Percentiles rank a stretch among this genome's conserved stretches.
These are phyloP conservation scores for Ceratorhiza oryzae-sativae DNA, from an alignment of 1,284 basidiomycete genomes.

Conservation along the genomic window DNA sequence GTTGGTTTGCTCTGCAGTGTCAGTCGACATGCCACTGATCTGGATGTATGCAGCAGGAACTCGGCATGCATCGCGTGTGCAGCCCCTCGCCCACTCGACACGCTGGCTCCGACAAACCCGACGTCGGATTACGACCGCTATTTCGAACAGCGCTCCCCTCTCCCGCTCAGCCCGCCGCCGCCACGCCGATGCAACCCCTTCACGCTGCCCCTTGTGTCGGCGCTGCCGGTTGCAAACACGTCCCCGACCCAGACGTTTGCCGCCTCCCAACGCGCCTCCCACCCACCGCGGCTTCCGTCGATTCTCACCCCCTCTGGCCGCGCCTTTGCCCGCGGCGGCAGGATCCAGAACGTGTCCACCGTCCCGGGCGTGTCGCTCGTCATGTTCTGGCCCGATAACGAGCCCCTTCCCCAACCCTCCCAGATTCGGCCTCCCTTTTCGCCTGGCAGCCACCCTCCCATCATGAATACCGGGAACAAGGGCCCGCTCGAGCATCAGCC, in stretches of 20 bases:
- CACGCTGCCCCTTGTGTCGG: neutral
- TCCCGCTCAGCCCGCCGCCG: conserved; percentile 7
- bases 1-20: conserved; percentile 39
- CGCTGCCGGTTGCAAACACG: conserved; percentile 19
- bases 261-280: conserved; percentile 42
- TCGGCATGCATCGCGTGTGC: conserved; percentile 75
- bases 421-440: conserved; percentile 69
- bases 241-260: conserved; percentile 41
- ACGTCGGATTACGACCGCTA: conserved; percentile 34
- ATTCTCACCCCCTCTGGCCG: conserved; percentile 76
- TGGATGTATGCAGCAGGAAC: conserved; percentile 64
- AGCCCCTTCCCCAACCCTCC: conserved; percentile 74
- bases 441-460: conserved; percentile 72
- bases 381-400: conserved; percentile 88
- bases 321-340: conserved; percentile 72
- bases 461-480: conserved; percentile 86
- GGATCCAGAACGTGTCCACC: conserved; percentile 74
- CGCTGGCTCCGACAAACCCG: conserved; percentile 44
- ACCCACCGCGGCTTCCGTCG: conserved; percentile 21
- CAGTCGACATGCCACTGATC: conserved; percentile 25
- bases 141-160: conserved; percentile 32
- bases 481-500: conserved; percentile 86
- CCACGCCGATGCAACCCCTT: conserved; percentile 27
- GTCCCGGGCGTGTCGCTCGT: conserved; percentile 74
- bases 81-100: conserved; percentile 59